Percentiles rank a stretch among this genome's conserved stretches.
Evolutionary conservation across 805 yeast species (phyloP).

Genomic region (Hanseniaspora hatyaiensis): DNA sequence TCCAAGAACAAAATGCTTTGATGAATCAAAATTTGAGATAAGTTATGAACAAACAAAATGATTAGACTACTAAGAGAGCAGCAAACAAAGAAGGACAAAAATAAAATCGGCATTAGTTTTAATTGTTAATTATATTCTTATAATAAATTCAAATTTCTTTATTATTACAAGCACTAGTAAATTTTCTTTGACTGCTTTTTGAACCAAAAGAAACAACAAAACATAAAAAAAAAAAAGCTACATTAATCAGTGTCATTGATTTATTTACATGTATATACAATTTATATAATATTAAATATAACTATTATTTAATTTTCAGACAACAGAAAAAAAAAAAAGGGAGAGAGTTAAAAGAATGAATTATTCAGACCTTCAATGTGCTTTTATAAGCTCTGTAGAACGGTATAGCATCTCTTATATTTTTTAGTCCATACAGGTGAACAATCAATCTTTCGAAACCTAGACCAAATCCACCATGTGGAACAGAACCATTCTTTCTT

Average conservation of each 20-base stretch:
- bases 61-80: neutral
- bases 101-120: neutral
- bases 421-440: conserved; percentile 53
- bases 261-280: conserved; percentile 7
- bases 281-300: no score
- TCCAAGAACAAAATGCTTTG: conserved; percentile 91
- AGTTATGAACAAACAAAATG: neutral
- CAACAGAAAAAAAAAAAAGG: no score
- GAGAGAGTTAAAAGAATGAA: neutral
- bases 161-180: neutral
- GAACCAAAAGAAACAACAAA: neutral
- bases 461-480: conserved; percentile 96
- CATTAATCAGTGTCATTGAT: neutral
- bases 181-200: no score
- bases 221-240: neutral
- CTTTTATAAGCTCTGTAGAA: conserved; percentile 66
- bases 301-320: no score
- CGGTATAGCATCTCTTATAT: conserved; percentile 75
- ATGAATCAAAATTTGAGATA: conserved; percentile 57
- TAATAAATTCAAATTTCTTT: no score
- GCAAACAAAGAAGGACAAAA: neutral
- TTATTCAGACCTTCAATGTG: conserved; percentile 22
- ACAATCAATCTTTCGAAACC: conserved; percentile 81
- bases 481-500: conserved; percentile 66
- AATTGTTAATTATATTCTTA: no score